These are phyloP conservation scores for Pezicula neosporulosa DNA, from an alignment of 2,329 filamentous ascomycete species.

Conservation along the genomic window DNA sequence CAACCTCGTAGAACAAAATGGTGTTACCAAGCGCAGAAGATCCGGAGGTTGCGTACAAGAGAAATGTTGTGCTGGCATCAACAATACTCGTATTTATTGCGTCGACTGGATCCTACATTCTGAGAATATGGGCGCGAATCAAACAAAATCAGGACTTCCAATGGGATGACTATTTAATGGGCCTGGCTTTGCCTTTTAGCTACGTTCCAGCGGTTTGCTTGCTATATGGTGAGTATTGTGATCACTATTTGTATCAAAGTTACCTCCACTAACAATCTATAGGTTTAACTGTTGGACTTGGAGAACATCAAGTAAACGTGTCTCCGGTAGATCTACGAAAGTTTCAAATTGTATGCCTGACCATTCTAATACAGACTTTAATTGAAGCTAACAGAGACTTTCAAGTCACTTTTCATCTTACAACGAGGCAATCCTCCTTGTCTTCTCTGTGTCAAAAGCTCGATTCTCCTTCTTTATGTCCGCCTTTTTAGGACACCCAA, in stretches of 20 bases:
- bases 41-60: conserved; percentile 5
- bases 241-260: not conserved
- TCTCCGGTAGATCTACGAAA: conserved; percentile 5
- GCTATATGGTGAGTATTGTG: not conserved
- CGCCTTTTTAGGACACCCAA: conserved; percentile 8
- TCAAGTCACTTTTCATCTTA: conserved; percentile 8
- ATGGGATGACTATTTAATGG: conserved; percentile 10
- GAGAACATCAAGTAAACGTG: conserved; percentile 6
- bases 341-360: conserved; percentile 10
- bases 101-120: conserved; percentile 7
- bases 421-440: conserved; percentile 12
- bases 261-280: not conserved
- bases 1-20: no score
- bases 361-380: not conserved
- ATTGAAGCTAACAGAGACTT: not conserved
- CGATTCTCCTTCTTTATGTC: conserved; percentile 10
- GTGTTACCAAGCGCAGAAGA: not conserved
- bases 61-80: conserved; percentile 6
- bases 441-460: conserved; percentile 10
- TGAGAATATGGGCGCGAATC: conserved; percentile 7
- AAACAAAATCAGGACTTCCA: conserved; percentile 3
- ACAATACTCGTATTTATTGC: conserved; percentile 8
- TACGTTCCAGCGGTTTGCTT: conserved; percentile 7
- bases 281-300: conserved; percentile 11
- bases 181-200: conserved; percentile 10